Percentiles rank a stretch among this genome's conserved stretches.
Evolutionary conservation across 805 yeast genomes (phyloP).

Genomic region (Pichia manshurica): DNA sequence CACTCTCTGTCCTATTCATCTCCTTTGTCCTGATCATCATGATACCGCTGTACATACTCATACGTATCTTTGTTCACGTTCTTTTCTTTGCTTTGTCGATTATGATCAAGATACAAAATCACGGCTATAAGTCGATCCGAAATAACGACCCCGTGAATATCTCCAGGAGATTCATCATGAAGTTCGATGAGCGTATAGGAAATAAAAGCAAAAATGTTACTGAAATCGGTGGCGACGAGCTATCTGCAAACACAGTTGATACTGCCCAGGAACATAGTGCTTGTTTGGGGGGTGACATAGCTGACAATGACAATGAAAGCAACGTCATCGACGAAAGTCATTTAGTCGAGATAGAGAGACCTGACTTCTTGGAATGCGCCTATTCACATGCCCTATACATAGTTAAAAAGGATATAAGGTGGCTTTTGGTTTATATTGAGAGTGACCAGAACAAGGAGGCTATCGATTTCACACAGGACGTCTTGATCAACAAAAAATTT

Average conservation of each 20-base stretch:
- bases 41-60: conserved; percentile 24
- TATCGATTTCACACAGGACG: conserved; percentile 43
- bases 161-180: conserved; percentile 29
- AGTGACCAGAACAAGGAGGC: conserved; percentile 67
- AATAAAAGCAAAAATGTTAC: conserved; percentile 12
- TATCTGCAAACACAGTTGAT: neutral
- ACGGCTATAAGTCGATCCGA: conserved; percentile 19
- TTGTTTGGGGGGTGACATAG: neutral
- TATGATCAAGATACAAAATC: conserved; percentile 19
- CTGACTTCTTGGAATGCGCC: conserved; percentile 60
- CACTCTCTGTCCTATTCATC: neutral
- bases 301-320: too few species aligned
- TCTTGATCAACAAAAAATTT: conserved; percentile 49
- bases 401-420: conserved; percentile 65
- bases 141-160: conserved; percentile 29
- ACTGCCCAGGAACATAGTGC: neutral
- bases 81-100: conserved; percentile 22
- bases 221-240: neutral
- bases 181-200: conserved; percentile 31
- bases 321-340: conserved; percentile 9
- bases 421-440: conserved; percentile 68
- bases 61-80: conserved; percentile 18
- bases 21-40: conserved; percentile 14
- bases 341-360: conserved; percentile 25
- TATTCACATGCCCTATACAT: conserved; percentile 72